Evolutionary conservation across 2,329 filamentous ascomycete species (phyloP).

Genomic region (Penicillium sp.): DNA sequence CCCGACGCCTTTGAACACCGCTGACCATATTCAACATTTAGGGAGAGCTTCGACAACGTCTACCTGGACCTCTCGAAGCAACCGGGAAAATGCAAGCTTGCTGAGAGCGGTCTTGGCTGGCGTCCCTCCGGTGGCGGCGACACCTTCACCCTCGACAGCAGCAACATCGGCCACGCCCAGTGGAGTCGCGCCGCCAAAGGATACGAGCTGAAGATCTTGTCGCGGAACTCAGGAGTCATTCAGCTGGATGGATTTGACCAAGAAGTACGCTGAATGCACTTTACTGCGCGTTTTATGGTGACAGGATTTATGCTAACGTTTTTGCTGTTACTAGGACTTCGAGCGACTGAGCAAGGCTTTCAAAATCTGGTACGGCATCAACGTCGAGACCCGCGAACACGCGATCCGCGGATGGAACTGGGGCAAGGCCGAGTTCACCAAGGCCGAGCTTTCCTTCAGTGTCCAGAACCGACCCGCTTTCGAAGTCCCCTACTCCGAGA

Average conservation of each 20-base stretch:
- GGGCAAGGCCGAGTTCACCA: constrained; percentile 97
- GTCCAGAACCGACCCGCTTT: constrained; percentile 96
- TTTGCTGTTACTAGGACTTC: constrained; percentile 67
- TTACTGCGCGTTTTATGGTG: background rate
- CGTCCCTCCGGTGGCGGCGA: constrained; percentile 86
- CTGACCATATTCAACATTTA: constrained; percentile 38
- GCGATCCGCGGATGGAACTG: constrained; percentile 98
- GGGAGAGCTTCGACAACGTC: constrained; percentile 97
- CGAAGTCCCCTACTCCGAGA: constrained; percentile 95
- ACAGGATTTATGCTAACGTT: background rate
- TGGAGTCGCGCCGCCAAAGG: constrained; percentile 95
- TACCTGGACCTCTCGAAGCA: constrained; percentile 94
- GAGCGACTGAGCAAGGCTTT: constrained; percentile 91
- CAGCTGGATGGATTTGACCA: constrained; percentile 95
- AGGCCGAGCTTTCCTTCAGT: constrained; percentile 93
- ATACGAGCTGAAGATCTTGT: constrained; percentile 90
- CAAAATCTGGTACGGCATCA: constrained; percentile 97
- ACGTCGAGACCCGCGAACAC: constrained; percentile 90
- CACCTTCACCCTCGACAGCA: constrained; percentile 89
- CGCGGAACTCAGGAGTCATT: constrained; percentile 81
- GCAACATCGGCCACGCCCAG: constrained; percentile 83
- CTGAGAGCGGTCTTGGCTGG: constrained; percentile 94
- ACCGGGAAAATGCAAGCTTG: constrained; percentile 90
- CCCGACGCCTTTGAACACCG: constrained; percentile 8
- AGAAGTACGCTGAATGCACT: constrained; percentile 60